Evolutionary conservation across 2,329 filamentous ascomycete species (phyloP).

Genomic region (Epichloe scottii): DNA sequence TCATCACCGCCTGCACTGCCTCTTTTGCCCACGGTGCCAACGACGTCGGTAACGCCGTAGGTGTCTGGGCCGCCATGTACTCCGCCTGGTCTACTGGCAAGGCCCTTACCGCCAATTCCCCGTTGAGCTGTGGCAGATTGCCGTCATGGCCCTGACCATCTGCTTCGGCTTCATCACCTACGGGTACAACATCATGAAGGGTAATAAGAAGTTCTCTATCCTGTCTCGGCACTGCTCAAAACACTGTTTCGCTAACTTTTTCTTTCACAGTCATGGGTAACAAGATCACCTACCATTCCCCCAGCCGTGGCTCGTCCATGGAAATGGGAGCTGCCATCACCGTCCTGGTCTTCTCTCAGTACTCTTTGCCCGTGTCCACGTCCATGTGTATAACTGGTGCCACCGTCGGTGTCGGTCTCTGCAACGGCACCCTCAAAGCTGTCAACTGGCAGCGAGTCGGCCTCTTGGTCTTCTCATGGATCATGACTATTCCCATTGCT

Average conservation of each 20-base stretch:
- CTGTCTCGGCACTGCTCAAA: background rate
- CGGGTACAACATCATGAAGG: conserved; percentile 77
- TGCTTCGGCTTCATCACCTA: conserved; percentile 60
- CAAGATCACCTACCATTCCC: conserved; percentile 61
- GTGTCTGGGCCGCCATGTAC: conserved; percentile 60
- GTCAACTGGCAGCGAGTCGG: conserved; percentile 66
- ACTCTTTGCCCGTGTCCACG: conserved; percentile 62
- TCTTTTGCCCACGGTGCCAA: conserved; percentile 69
- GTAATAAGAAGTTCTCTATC: conserved; percentile 31
- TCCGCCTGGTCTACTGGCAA: conserved; percentile 49
- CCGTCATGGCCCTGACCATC: conserved; percentile 51
- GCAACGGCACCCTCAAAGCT: conserved; percentile 58
- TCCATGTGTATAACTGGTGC: conserved; percentile 73
- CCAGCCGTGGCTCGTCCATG: conserved; percentile 52
- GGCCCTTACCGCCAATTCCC: conserved; percentile 47
- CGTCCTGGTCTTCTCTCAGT: conserved; percentile 64
- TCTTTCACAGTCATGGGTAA: conserved; percentile 56
- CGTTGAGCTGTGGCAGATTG: conserved; percentile 66
- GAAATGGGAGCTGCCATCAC: conserved; percentile 70
- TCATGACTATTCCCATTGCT: conserved; percentile 31
- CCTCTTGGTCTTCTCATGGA: conserved; percentile 52
- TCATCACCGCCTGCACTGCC: conserved; percentile 57
- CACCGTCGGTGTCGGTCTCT: conserved; percentile 65
- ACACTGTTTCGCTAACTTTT: background rate
- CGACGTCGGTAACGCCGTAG: conserved; percentile 61